Percentiles rank a stretch among this genome's conserved stretches.
Conservation (phyloP, 257 asterid species). For the Solanum neorickii region DNA sequence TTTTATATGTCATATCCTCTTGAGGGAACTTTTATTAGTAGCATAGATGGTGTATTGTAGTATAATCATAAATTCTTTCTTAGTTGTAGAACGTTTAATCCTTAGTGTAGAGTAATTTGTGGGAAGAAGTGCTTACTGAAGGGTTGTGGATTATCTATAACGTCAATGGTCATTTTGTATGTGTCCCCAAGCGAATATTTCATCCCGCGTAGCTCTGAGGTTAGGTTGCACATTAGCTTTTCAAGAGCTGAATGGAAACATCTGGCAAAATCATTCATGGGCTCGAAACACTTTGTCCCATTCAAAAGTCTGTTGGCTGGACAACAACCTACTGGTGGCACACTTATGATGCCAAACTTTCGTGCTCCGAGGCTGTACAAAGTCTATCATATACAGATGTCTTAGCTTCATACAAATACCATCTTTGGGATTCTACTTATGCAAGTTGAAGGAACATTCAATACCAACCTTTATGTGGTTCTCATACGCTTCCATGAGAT, state of each 20-base stretch:
- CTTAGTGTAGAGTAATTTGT: not conserved
- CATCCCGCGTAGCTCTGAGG: constrained; percentile 41
- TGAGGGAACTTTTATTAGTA: not conserved
- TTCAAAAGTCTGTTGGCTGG: constrained; percentile 40
- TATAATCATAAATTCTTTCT: not conserved
- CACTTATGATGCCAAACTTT: constrained; percentile 56
- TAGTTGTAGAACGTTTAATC: not conserved
- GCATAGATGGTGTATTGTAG: not conserved
- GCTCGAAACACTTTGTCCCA: constrained; percentile 38
- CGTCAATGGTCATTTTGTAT: constrained; percentile 44
- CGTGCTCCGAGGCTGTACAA: constrained; percentile 62
- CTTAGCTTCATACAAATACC: not conserved
- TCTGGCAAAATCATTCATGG: constrained; percentile 36
- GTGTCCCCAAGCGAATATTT: constrained; percentile 59
- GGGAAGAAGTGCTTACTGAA: constrained; percentile 22
- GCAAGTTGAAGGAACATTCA: not conserved
- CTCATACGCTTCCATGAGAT: constrained; percentile 31
- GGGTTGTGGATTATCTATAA: constrained; percentile 35
- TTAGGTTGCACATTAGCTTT: constrained; percentile 20
- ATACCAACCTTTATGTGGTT: constrained; percentile 32
- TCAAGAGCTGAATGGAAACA: constrained; percentile 34
- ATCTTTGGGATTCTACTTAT: not conserved
- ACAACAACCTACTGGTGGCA: constrained; percentile 67
- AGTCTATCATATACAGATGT: constrained; percentile 11
- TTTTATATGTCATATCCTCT: not conserved